These are phyloP conservation scores for Aspergillus ruber DNA, from an alignment of 2,329 filamentous ascomycete species.

Conservation along the genomic window DNA sequence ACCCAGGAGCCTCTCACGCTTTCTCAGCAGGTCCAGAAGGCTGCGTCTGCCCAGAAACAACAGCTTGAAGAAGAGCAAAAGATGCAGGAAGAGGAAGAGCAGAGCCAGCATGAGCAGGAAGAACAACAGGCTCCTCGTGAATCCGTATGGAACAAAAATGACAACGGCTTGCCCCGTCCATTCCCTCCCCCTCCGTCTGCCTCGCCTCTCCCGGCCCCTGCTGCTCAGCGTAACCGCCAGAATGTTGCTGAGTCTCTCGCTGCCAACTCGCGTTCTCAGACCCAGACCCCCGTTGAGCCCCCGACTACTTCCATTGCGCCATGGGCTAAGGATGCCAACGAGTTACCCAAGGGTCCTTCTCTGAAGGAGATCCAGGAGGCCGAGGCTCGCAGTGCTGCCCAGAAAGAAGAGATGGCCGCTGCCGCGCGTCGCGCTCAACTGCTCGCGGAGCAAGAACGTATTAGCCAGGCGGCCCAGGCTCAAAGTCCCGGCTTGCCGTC, in stretches of 20 bases:
- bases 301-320: slow-evolving; percentile 75
- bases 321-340: slow-evolving; percentile 80
- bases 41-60: slow-evolving; percentile 42
- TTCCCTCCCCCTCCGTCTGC: slow-evolving; percentile 67
- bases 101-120: slow-evolving; percentile 27
- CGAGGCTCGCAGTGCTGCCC: slow-evolving; percentile 86
- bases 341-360: slow-evolving; percentile 75
- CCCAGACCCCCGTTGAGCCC: slow-evolving; percentile 65
- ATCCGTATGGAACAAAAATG: slow-evolving; percentile 55
- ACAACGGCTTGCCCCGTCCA: slow-evolving; percentile 59
- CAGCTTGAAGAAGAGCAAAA: slow-evolving; percentile 24
- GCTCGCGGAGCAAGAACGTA: slow-evolving; percentile 72
- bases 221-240: slow-evolving; percentile 75
- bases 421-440: slow-evolving; percentile 63
- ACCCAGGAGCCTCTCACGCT: slow-evolving; percentile 56
- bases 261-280: slow-evolving; percentile 63
- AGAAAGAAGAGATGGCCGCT: slow-evolving; percentile 73
- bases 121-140: slow-evolving; percentile 38
- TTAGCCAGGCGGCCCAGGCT: slow-evolving; percentile 52
- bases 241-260: slow-evolving; percentile 71
- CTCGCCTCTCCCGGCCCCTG: slow-evolving; percentile 80
- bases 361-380: slow-evolving; percentile 95
- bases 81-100: slow-evolving; percentile 25
- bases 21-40: slow-evolving; percentile 78
- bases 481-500: slow-evolving; percentile 76